Conservation (phyloP, 129 eudicot species). For the Saussurea involucrata region DNA sequence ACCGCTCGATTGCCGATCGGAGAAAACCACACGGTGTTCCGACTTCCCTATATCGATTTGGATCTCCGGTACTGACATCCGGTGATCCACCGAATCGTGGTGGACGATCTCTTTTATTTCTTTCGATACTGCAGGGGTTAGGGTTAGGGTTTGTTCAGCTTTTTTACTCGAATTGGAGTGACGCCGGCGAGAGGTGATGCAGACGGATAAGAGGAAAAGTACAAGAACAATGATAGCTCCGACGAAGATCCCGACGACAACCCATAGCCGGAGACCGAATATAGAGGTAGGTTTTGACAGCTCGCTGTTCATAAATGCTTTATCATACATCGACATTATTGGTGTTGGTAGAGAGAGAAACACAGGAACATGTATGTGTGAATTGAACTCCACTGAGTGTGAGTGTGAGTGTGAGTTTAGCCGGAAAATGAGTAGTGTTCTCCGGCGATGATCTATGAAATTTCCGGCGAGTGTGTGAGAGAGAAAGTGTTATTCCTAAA, state of each 20-base stretch:
- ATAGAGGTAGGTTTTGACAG: constrained; percentile 77
- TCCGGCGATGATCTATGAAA: constrained; percentile 7
- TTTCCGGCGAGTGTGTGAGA: constrained; percentile 14
- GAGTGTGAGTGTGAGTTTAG: constrained; percentile 4
- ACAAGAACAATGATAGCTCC: constrained; percentile 71
- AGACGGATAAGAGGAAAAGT: constrained; percentile 65
- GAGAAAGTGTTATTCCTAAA: constrained; percentile 3
- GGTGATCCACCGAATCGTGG: constrained; percentile 40
- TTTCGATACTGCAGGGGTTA: constrained; percentile 54
- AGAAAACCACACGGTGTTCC: constrained; percentile 65
- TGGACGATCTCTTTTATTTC: constrained; percentile 68
- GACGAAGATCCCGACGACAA: constrained; percentile 82
- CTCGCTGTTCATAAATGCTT: constrained; percentile 60
- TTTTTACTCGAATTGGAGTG: constrained; percentile 10
- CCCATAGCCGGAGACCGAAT: constrained; percentile 80
- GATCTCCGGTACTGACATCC: constrained; percentile 56
- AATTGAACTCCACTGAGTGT: neutral
- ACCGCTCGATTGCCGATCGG: constrained; percentile 88
- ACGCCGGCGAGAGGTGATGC: constrained; percentile 72
- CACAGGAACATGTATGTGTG: neutral
- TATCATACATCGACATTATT: constrained; percentile 32
- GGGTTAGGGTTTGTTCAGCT: constrained; percentile 15
- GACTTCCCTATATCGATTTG: constrained; percentile 87
- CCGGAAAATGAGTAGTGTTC: neutral
- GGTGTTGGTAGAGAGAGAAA: neutral